A percentile compares a stretch with the other conserved stretches of the same genome.
Evolutionary conservation across 306 rosid species (phyloP).

Genomic region (Trichosanthes cucumerina): DNA sequence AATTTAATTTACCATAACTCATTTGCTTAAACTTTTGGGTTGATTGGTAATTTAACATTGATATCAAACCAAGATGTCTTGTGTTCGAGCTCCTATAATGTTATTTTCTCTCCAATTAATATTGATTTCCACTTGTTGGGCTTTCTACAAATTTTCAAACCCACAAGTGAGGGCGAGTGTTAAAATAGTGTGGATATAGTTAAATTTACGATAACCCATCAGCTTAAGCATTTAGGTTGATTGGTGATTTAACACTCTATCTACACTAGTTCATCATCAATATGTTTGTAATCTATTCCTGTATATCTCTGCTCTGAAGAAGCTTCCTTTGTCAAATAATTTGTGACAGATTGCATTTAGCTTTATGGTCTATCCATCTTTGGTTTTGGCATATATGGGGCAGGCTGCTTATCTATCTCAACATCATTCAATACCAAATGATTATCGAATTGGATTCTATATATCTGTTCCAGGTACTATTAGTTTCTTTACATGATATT

Average conservation of each 20-base stretch:
- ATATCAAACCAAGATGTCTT: too few relatives aligned
- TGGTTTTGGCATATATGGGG: conserved; percentile 14
- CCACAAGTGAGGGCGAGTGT: too few relatives aligned
- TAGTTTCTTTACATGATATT: background rate
- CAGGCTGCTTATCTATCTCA: conserved; percentile 16
- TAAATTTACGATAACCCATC: too few relatives aligned
- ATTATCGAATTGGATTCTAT: conserved; percentile 14
- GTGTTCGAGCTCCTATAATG: too few relatives aligned
- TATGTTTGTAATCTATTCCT: background rate
- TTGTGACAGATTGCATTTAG: conserved; percentile 8
- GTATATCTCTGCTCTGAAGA: background rate
- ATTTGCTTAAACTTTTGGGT: too few relatives aligned
- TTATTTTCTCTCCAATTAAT: too few relatives aligned
- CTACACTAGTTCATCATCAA: background rate
- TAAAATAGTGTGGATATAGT: too few relatives aligned
- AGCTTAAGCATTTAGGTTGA: too few relatives aligned
- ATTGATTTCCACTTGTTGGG: too few relatives aligned
- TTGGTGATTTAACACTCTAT: background rate
- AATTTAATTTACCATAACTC: too few relatives aligned
- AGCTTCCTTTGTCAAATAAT: background rate
- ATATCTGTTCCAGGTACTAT: conserved; percentile 11
- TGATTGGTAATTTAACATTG: too few relatives aligned
- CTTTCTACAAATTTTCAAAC: too few relatives aligned
- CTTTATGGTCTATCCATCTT: conserved; percentile 11
- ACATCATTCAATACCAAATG: conserved; percentile 6